These are phyloP conservation scores for Uromyces viciae-fabae DNA, from an alignment of 1,284 basidiomycete genomes.

Conservation along the genomic window DNA sequence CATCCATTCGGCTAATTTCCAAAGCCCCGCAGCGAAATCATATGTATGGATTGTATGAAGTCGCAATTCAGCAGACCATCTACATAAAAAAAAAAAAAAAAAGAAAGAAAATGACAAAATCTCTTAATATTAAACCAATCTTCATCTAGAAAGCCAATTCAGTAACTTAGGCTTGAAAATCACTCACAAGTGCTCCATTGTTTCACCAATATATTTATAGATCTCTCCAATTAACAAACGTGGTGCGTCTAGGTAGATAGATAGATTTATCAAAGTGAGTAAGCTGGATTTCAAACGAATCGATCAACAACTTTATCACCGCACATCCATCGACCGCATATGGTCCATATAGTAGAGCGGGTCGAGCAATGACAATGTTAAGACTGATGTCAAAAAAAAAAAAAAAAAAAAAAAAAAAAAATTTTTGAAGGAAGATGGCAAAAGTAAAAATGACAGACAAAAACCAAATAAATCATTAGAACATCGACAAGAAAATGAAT, in stretches of 20 bases:
- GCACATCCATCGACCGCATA: slow-evolving; percentile 45
- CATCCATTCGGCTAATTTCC: slow-evolving; percentile 44
- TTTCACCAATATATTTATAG: slow-evolving; percentile 48
- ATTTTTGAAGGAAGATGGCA: too few relatives aligned
- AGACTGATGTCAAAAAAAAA: slow-evolving; percentile 1
- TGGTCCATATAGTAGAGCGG: slow-evolving; percentile 44
- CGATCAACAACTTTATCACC: slow-evolving; percentile 13
- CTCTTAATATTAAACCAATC: too few relatives aligned
- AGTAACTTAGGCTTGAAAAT: neutral
- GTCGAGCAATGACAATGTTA: slow-evolving; percentile 42
- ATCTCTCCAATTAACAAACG: slow-evolving; percentile 47
- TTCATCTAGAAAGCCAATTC: neutral
- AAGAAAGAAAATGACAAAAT: too few relatives aligned
- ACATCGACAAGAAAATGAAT: neutral
- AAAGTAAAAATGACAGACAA: neutral
- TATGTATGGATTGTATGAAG: slow-evolving; percentile 41
- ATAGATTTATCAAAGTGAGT: neutral
- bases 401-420: neutral
- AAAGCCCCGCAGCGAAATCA: slow-evolving; percentile 40
- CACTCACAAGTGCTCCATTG: slow-evolving; percentile 48
- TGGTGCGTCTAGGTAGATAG: slow-evolving; percentile 45
- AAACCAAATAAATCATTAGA: neutral
- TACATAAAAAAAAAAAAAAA: neutral
- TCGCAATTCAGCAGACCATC: slow-evolving; percentile 42
- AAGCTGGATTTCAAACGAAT: neutral